Base-by-base conservation (phyloP, 2,329 filamentous ascomycete genomes). In the Pseudopithomyces chartarum region DNA sequence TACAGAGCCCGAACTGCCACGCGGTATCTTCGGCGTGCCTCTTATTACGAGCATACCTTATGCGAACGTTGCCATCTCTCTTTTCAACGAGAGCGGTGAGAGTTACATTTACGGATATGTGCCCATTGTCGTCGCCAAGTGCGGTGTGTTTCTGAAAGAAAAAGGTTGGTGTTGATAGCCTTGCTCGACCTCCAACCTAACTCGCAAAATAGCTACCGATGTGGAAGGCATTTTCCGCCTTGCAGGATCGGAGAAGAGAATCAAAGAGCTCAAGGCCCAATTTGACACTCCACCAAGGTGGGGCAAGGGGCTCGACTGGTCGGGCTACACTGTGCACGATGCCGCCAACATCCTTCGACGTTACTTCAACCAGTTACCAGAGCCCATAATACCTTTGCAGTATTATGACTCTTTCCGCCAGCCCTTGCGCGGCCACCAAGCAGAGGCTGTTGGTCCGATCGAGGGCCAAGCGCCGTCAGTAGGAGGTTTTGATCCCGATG, bases 51-150 rank as follows among this genome's bases (percentile, higher is more conserved):
- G 94, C 79, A 98, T 99, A 75, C 90, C 90, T 58, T 98, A 99
- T 76, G 95, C 95, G 57, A 99, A 98, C 73, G 95, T 99, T 58
- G 95, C 95, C 62, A 99, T 99, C 70, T 98, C 94, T 20, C 85
- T 99, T 26, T 90, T 95, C 64, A 93, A 98, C 73, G 91, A 94
- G 64, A 85, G 95, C 64, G 94, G 94, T 32, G 87, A 95, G 76
- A 97, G 92, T 78, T 98, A 97, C 76, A 97, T 98, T 52, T 99
- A 98, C 76, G 95, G 95, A 70, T 98, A 98, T 71, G 94, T 99
- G 7, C 95, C 95, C 17, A 98, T 99, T 63, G 94, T 99, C 42
- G 94, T 99, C 52, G 95, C 95, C 34, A 99, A 99, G 77, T 98
- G 95, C 75, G 95, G 95, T 60, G 93, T 99, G 3, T 99, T 93